Evolutionary conservation across 2,329 filamentous ascomycete genomes (phyloP), one percentile per base, ranked within the genome.

Genomic region (Cytospora schulzeri): DNA sequence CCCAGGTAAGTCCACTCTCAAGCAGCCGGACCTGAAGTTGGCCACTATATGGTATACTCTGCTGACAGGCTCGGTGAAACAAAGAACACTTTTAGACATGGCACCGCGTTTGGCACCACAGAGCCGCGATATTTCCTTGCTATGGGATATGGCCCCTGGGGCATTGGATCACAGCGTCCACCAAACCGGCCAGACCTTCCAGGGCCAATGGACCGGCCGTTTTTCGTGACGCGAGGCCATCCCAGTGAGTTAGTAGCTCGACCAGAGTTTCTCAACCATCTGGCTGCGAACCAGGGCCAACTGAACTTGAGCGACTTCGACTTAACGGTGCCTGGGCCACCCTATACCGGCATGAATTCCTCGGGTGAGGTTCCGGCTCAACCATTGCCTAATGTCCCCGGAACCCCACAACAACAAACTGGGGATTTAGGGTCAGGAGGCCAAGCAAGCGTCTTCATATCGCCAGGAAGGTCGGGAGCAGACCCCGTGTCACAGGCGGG

Each of bases 91-190:
- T 48, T 48, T 9, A 48, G 14, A 17, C 5, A 11, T 14, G 56
- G 38, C 14, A 26, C 56, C 9, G 56, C 17, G 28, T 19, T 58
- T 22, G 56, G 56, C 24, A 45, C 38, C 4, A 29, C 45, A 15
- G 41, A 50, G 6, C 56, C 56, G 26, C 19, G 22, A 7, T 58
- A 58, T 51, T 58, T 48, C 26, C 29, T 58, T n/a, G 56, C 24
- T 5, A n/a, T 50, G 19, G 41, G 56, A n/a, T 58, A 55, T 62
- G 59, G 59, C 3, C 59, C 59, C 28, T 55, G 51, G 50, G 59
- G 59, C 14, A 55, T 55, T 3, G 59, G 59, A 5, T 29, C 22
- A 4, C 17, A 15, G 17, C 59, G 59, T 19, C 59, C 50, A 17
- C 19, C 19, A 22, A 17, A 15, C 9, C 31, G 31, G 22, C 59